These are phyloP conservation scores for Brassica napus DNA, from an alignment of 345 rosid species.

Conservation along the genomic window Da-Ae NC_063436.1:1021501-1022000, in stretches of 20 bases:
- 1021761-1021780: slow-evolving; percentile 16
- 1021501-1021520: slow-evolving; percentile 83
- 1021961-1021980: slow-evolving; percentile 37
- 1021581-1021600: slow-evolving; percentile 18
- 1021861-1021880: slow-evolving; percentile 22
- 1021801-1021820: slow-evolving; percentile 21
- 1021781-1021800: slow-evolving; percentile 10
- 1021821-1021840: slow-evolving; percentile 9
- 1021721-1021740: background rate
- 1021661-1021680: slow-evolving; percentile 30
- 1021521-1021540: slow-evolving; percentile 85
- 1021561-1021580: background rate
- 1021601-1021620: background rate
- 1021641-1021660: slow-evolving; percentile 38
- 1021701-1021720: background rate
- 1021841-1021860: slow-evolving; percentile 39
- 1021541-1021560: slow-evolving; percentile 45
- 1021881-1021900: slow-evolving; percentile 38
- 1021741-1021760: background rate
- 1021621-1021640: slow-evolving; percentile 3
- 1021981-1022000: slow-evolving; percentile 63
- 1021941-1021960: too few relatives aligned
- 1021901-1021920: background rate
- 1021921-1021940: background rate
- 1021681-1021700: slow-evolving; percentile 26